Percentiles rank a stretch among this genome's conserved stretches.
Conservation (phyloP, 2,329 filamentous ascomycete genomes). For the Pseudogymnoascus sp. region DNA sequence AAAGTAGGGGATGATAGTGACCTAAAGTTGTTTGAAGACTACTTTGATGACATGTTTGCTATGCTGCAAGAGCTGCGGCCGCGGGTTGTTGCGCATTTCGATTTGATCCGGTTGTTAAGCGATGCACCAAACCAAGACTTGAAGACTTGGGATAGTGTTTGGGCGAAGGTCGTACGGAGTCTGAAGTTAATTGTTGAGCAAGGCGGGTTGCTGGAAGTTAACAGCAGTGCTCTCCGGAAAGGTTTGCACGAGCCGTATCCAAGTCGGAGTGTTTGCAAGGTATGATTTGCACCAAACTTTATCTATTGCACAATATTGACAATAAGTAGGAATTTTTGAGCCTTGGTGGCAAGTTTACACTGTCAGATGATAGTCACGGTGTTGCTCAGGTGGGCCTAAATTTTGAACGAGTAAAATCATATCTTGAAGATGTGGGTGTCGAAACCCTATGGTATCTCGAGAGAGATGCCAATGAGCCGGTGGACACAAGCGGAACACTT, state of each 20-base stretch:
- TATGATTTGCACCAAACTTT: constrained; percentile 32
- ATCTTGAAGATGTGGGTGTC: constrained; percentile 59
- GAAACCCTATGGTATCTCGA: constrained; percentile 43
- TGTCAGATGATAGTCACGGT: constrained; percentile 93
- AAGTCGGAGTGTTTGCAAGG: constrained; percentile 66
- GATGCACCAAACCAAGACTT: constrained; percentile 49
- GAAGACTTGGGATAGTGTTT: constrained; percentile 52
- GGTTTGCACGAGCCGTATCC: constrained; percentile 89
- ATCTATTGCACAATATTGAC: neutral
- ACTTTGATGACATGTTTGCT: constrained; percentile 78
- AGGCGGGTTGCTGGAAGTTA: constrained; percentile 80
- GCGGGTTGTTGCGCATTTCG: constrained; percentile 84
- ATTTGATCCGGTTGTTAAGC: constrained; percentile 77
- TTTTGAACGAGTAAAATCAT: constrained; percentile 63
- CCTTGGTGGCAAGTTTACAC: constrained; percentile 72
- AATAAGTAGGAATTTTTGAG: constrained; percentile 55
- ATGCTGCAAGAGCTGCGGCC: constrained; percentile 71
- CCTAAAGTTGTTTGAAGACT: constrained; percentile 67
- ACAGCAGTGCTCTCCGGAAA: constrained; percentile 80
- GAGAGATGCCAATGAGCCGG: neutral
- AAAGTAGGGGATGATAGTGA: constrained; percentile 48
- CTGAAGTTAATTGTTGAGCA: constrained; percentile 61
- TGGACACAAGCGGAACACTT: neutral
- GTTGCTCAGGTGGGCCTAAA: constrained; percentile 81
- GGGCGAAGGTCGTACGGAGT: constrained; percentile 67